phyloP scores from a whole-genome alignment of 2,329 filamentous ascomycete species.

The Bretziella fagacearum region DNA sequence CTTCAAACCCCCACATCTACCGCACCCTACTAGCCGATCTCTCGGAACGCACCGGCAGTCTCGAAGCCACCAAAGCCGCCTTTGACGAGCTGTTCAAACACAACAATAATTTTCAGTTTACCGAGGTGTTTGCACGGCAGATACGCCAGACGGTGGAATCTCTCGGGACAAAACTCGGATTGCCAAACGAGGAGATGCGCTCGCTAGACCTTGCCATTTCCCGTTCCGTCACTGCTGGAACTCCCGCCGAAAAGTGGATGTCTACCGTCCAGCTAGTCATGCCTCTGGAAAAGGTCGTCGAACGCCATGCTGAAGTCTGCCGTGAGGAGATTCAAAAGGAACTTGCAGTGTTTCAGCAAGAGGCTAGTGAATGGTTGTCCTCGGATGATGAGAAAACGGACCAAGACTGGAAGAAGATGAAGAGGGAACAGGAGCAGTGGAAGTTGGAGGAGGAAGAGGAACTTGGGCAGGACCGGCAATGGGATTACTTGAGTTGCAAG shows the following conservation, averaged over 20 bases:
- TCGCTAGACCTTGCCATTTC: not conserved
- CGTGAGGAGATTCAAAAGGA: slow-evolving; percentile 1
- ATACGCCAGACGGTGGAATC: not conserved
- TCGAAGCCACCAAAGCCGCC: slow-evolving; percentile 4
- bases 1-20: not conserved
- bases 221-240: not conserved
- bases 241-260: not conserved
- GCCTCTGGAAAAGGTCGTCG: slow-evolving; percentile 4
- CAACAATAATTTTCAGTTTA: not conserved
- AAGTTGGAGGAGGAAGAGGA: slow-evolving; percentile 1
- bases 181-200: not conserved
- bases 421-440: not conserved
- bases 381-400: not conserved
- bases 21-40: slow-evolving; percentile 7
- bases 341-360: not conserved
- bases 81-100: slow-evolving; percentile 10
- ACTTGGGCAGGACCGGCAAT: slow-evolving; percentile 1
- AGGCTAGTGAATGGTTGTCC: slow-evolving; percentile 1
- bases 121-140: not conserved
- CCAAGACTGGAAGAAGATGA: not conserved
- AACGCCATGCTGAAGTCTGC: not conserved
- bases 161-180: not conserved
- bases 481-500: slow-evolving; percentile 3
- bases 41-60: not conserved
- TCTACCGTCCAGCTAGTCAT: not conserved